Base-by-base conservation (phyloP, 352 stramenopile species). In the Phytophthora fragariae region DNA sequence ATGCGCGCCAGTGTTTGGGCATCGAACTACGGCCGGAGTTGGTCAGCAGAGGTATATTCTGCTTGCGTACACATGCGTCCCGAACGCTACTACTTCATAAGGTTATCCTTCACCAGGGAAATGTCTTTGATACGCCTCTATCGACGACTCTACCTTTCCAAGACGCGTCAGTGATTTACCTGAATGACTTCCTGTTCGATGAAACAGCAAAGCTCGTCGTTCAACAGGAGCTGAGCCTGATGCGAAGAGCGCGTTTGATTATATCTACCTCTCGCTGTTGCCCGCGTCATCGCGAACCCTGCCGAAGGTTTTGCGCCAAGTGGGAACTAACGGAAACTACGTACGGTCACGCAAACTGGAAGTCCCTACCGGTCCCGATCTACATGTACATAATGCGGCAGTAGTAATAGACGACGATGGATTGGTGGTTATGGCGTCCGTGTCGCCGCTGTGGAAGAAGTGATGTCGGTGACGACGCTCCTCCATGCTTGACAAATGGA, bases 251-350 rank as follows among this genome's bases (percentile, higher is more conserved):
- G n/a, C 41, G 53, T 15, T n/a, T 70, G 31, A 31, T 70, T 14
- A 35, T 70, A 6, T 70, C 54, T 8, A 70, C 54, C 12, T 62
- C 53, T n/a, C 31, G 8, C 10, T 70, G 58, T 59, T 70, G 62
- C 21, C 63, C n/a, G 12, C 19, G 64, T 2, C 47, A 70, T 50
- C 41, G 52, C 2, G 10, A 5, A 19, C 62, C 62, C 8, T 69
- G 41, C 9, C 39, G 17, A 35, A 27, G 24, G 2, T 27, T 27
- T 27, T 27, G 24, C 24, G 24, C 24, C 24, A 27, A 27, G 24
- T 27, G 57, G 62, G 53, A 12, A 57, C 50, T 49, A 11, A 2
- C 17, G 5, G 37, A 49, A 15, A 69, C 52, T 35, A n/a, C 33
- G 11, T 57, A 35, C 21, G 62, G 62, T 9, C 39, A 27, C 15